Conservation (phyloP, 345 rosid genomes). For the Sapria himalayana region DNA sequence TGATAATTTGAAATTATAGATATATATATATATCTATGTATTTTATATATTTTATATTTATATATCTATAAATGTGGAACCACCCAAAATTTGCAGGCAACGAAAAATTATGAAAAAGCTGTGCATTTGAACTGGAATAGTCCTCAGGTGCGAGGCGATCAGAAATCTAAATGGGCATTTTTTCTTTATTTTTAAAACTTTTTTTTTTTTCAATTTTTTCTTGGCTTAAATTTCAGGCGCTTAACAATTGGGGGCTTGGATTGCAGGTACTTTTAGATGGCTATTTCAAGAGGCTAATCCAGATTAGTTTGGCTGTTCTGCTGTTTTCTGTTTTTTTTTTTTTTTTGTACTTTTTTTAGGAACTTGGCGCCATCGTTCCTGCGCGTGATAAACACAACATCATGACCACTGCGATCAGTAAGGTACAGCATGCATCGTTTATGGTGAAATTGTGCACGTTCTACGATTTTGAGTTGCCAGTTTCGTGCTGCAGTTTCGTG, state of each 20-base stretch:
- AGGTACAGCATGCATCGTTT: constrained; percentile 68
- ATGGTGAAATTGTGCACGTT: too few relatives aligned
- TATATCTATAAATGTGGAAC: too few relatives aligned
- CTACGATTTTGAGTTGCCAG: too few relatives aligned
- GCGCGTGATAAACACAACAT: constrained; percentile 78
- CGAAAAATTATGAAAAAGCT: constrained; percentile 84
- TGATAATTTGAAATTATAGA: too few relatives aligned
- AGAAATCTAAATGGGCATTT: not conserved
- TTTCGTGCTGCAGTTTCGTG: constrained; percentile 55
- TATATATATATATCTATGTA: too few relatives aligned
- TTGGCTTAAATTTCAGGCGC: constrained; percentile 38
- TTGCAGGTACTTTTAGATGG: constrained; percentile 41
- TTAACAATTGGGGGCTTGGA: constrained; percentile 97
- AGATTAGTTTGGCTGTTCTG: not conserved
- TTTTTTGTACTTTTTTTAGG: constrained; percentile 25
- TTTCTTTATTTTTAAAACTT: not conserved
- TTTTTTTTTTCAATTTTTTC: constrained; percentile 4
- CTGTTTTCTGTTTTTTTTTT: constrained; percentile 1
- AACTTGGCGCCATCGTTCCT: constrained; percentile 93
- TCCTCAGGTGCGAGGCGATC: constrained; percentile 43
- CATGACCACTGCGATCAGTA: constrained; percentile 81
- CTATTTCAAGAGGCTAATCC: not conserved
- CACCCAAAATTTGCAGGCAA: constrained; percentile 80
- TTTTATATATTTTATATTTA: too few relatives aligned
- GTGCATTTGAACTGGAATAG: constrained; percentile 97